Conservation (phyloP, 192 early-diverging fungal species). For the Coemansia sp. region DNA sequence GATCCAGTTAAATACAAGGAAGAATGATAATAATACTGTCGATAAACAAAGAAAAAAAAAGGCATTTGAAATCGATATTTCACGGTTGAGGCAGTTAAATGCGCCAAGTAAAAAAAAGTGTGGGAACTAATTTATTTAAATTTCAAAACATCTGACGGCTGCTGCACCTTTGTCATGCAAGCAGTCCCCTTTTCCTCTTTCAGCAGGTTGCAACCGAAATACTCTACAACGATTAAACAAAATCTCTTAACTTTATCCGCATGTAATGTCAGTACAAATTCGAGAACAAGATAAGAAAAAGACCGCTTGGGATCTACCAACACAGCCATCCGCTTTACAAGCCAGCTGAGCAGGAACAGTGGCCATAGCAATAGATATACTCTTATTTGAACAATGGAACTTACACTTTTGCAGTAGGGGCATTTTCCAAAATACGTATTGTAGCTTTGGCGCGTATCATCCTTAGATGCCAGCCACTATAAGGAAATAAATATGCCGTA, state of each 20-base stretch:
- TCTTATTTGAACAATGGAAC: neutral
- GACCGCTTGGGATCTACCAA: too few species aligned
- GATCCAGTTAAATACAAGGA: too few species aligned
- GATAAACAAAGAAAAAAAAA: neutral
- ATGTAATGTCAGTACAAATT: too few species aligned
- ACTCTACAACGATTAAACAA: too few species aligned
- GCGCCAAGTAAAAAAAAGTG: neutral
- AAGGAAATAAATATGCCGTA: too few species aligned
- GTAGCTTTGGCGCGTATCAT: conserved; percentile 49
- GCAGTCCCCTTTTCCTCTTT: neutral
- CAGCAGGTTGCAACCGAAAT: neutral
- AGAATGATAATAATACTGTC: neutral
- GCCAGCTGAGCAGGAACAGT: too few species aligned
- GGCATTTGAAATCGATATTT: neutral
- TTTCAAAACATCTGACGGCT: neutral
- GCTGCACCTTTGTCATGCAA: too few species aligned
- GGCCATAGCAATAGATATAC: too few species aligned
- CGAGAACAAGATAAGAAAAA: too few species aligned
- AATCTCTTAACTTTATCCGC: too few species aligned
- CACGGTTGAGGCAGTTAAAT: neutral
- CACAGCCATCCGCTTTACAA: too few species aligned
- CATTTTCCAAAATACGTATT: conserved; percentile 46
- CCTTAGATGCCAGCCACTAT: conserved; percentile 48
- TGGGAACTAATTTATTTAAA: conserved; percentile 1
- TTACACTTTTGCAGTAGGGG: conserved; percentile 44